Conservation (phyloP, 306 rosid genomes). For the Sicyos baderoa region DNA sequence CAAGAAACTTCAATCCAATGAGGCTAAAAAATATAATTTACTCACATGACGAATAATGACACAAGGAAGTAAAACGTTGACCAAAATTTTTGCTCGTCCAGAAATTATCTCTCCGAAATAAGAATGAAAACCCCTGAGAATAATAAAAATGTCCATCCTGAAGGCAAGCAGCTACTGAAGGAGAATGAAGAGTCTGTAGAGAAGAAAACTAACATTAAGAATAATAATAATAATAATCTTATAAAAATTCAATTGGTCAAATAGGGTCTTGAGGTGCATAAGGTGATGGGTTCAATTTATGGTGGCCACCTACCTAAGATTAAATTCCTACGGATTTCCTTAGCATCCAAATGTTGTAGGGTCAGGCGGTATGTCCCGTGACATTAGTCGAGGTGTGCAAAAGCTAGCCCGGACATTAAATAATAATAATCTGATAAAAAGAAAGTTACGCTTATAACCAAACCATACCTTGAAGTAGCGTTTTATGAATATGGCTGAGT, state of each 20-base stretch:
- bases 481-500: slow-evolving; percentile 67
- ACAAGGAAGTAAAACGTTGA: slow-evolving; percentile 67
- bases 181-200: slow-evolving; percentile 69
- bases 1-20: neutral
- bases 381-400: too few species aligned
- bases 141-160: slow-evolving; percentile 61
- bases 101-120: slow-evolving; percentile 65
- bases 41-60: slow-evolving; percentile 63
- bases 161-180: slow-evolving; percentile 68
- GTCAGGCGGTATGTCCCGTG: too few species aligned
- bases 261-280: too few species aligned
- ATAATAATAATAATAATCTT: neutral
- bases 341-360: too few species aligned
- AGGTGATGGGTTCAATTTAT: too few species aligned
- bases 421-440: neutral
- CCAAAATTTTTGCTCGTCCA: slow-evolving; percentile 66
- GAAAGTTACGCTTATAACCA: slow-evolving; percentile 3
- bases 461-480: slow-evolving; percentile 64
- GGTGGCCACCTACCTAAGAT: too few species aligned
- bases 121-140: slow-evolving; percentile 55
- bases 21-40: neutral
- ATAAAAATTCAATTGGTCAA: too few species aligned
- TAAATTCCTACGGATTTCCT: too few species aligned
- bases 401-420: too few species aligned
- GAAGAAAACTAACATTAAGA: neutral